Evolutionary conservation across 2,329 filamentous ascomycete species (phyloP), one percentile per base, ranked within the genome.

Genomic region (Exserohilum turcica): DNA sequence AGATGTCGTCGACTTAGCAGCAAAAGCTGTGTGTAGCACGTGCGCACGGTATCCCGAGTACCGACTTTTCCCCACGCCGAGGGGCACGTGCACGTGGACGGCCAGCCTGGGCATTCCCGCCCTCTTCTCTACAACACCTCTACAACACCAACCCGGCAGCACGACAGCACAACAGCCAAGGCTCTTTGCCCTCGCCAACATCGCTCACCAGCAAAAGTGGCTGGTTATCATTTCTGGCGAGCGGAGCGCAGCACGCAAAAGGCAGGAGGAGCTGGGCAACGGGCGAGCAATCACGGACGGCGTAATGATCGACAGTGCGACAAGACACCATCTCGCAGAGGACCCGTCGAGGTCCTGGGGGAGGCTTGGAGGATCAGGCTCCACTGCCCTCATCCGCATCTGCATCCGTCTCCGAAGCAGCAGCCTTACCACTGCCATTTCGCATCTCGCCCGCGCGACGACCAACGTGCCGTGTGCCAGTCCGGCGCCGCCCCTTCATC

Each of bases 181-280:
- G 31, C 33, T 27, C 24, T 38, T 29, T 32, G 31, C 13, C 37
- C 35, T 43, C 24, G 29, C 43, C 45, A 37, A 36, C 28, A 38
- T 15, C 32, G 33, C 45, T 45, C 15, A 31, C 27, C 27, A 21
- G 21, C 29, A 12, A 38, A 39, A 10, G 18, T 29, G 54, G 32
- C 21, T 24, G 32, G 28, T 32, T 43, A n/a, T 15, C 15, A 31
- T 6, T 8, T 13, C 42, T 46, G 43, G 38, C 52, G 15, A 21
- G 13, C 54, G 54, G 59, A 54, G 56, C 4, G 15, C 19, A 8
- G 35, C n/a, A 54, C 54, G 12, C 47, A 60, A 54, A 13, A 48
- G 51, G 56, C 52, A 61, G 57, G 56, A 55, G 52, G 31, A 15
- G 16, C 36, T 6, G 33, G 33, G 16, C n/a, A 27, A 36, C 24